Percentiles rank a stretch among this genome's conserved stretches.
Evolutionary conservation across 2,329 filamentous ascomycete genomes (phyloP).

Genomic region (Penicillium paneum): DNA sequence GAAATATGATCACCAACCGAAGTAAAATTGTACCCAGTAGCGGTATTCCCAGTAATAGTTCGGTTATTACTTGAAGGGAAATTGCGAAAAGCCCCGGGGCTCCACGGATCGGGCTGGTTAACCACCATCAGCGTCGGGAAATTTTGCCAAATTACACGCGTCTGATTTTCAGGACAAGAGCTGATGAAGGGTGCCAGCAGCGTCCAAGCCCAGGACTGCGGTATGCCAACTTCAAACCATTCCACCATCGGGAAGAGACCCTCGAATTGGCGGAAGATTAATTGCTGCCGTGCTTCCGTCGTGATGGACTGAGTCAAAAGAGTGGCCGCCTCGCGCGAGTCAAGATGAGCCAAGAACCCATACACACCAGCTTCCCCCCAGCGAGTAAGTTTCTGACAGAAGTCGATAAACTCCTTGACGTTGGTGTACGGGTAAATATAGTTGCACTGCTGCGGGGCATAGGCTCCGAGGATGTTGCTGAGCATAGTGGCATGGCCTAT

Average conservation of each 20-base stretch:
- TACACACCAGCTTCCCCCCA: slow-evolving; percentile 77
- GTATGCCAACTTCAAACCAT: slow-evolving; percentile 76
- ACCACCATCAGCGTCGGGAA: slow-evolving; percentile 69
- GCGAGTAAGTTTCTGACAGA: slow-evolving; percentile 79
- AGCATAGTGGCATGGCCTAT: slow-evolving; percentile 73
- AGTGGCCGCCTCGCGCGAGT: slow-evolving; percentile 70
- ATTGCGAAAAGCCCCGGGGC: neutral
- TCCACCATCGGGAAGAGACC: slow-evolving; percentile 78
- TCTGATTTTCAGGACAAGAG: slow-evolving; percentile 69
- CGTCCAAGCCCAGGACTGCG: slow-evolving; percentile 82
- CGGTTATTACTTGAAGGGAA: slow-evolving; percentile 52
- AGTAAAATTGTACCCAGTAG: neutral
- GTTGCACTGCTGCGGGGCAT: slow-evolving; percentile 69
- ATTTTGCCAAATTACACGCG: slow-evolving; percentile 78
- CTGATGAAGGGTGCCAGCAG: slow-evolving; percentile 77
- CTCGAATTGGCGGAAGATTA: slow-evolving; percentile 79
- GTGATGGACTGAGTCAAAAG: slow-evolving; percentile 73
- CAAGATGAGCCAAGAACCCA: slow-evolving; percentile 74
- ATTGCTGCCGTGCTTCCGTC: slow-evolving; percentile 75
- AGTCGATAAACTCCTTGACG: slow-evolving; percentile 75
- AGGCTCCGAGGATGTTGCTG: slow-evolving; percentile 69
- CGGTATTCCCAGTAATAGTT: neutral
- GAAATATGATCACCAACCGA: neutral
- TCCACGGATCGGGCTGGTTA: slow-evolving; percentile 68
- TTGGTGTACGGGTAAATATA: slow-evolving; percentile 79